Percentiles rank a stretch among this genome's conserved stretches.
These are phyloP conservation scores for Serendipita sp. DNA, from an alignment of 768 basidiomycete genomes.

Conservation along the genomic window DNA sequence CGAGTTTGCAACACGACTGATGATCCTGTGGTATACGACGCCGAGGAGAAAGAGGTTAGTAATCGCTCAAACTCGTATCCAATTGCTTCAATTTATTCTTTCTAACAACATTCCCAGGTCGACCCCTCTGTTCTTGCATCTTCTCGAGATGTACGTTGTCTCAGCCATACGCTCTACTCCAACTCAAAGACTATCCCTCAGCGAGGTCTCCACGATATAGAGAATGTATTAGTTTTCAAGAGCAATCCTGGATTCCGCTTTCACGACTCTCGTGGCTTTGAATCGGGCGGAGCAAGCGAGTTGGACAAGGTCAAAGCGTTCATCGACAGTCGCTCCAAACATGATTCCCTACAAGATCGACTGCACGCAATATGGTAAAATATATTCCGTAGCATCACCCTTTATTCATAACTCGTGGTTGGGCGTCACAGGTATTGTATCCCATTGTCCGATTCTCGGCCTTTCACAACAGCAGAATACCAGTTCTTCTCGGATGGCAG, in stretches of 20 bases:
- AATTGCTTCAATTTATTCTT: not conserved
- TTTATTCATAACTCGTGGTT: not conserved
- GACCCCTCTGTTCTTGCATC: not conserved
- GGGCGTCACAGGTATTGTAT: slow-evolving; percentile 26
- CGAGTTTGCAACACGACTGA: slow-evolving; percentile 10
- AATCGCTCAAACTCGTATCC: not conserved
- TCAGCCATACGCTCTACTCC: too few species aligned
- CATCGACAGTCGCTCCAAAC: slow-evolving; percentile 17
- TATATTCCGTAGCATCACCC: not conserved
- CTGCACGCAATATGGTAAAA: slow-evolving; percentile 27
- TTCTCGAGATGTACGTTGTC: not conserved
- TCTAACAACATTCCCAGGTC: not conserved
- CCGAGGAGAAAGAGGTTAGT: not conserved
- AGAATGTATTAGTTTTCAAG: slow-evolving; percentile 19
- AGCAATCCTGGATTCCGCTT: slow-evolving; percentile 25
- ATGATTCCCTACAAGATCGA: slow-evolving; percentile 15
- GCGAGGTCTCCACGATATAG: slow-evolving; percentile 25
- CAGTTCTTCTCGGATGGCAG: slow-evolving; percentile 17
- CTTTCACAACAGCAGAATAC: slow-evolving; percentile 19
- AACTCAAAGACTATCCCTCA: slow-evolving; percentile 3
- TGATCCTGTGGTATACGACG: slow-evolving; percentile 2
- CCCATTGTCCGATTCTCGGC: slow-evolving; percentile 17
- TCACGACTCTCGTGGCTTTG: slow-evolving; percentile 29
- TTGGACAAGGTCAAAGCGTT: slow-evolving; percentile 21
- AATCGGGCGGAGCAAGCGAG: slow-evolving; percentile 21